Conservation (phyloP, 768 basidiomycete genomes). For the Brasilioporus rufonigricans region DNA sequence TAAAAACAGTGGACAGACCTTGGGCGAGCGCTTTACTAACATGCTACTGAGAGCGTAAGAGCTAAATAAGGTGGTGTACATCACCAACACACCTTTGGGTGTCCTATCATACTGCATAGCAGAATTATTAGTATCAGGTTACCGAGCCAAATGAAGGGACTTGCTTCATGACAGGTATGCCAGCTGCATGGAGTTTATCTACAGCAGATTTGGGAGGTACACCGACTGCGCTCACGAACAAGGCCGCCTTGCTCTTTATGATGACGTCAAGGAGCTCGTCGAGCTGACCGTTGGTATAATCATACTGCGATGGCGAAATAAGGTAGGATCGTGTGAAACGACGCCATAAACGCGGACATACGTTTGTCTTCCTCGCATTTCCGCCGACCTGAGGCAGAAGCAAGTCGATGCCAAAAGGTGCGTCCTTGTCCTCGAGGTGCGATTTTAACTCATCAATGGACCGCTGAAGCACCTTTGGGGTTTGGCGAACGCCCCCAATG, state of each 20-base stretch:
- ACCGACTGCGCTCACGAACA: constrained; percentile 84
- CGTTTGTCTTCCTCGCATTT: constrained; percentile 80
- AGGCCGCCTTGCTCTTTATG: constrained; percentile 64
- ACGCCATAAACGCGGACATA: constrained; percentile 17
- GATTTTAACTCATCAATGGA: constrained; percentile 73
- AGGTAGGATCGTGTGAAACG: background rate
- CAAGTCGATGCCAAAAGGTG: constrained; percentile 81
- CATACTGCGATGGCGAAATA: constrained; percentile 37
- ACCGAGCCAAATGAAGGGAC: constrained; percentile 8
- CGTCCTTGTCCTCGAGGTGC: constrained; percentile 69
- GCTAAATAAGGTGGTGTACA: background rate
- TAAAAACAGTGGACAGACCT: constrained; percentile 36
- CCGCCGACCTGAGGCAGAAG: constrained; percentile 82
- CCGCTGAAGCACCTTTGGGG: constrained; percentile 64
- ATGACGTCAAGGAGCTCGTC: constrained; percentile 77
- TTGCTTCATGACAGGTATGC: constrained; percentile 86
- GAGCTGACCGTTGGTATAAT: constrained; percentile 79
- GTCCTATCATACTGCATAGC: constrained; percentile 68
- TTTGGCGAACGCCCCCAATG: constrained; percentile 79
- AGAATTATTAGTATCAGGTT: background rate
- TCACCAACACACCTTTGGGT: constrained; percentile 60
- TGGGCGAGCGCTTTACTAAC: constrained; percentile 72
- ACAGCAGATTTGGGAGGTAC: constrained; percentile 83
- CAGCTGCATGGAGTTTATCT: constrained; percentile 75
- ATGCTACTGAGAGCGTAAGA: constrained; percentile 43